Base-by-base conservation (phyloP, 345 rosid genomes). In the Iberis pinnata region DNA sequence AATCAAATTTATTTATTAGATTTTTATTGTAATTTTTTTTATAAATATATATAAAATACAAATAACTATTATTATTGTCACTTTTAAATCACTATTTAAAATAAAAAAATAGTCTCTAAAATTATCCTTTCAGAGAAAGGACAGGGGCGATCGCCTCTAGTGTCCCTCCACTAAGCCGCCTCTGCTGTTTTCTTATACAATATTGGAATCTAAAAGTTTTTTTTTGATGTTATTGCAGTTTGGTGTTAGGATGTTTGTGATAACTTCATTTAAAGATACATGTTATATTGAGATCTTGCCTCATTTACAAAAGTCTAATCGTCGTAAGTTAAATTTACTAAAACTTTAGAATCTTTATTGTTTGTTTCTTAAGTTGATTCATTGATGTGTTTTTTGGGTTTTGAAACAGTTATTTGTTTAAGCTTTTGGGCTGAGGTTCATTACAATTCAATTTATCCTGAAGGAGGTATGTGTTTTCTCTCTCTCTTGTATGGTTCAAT, bases 401-500 rank as follows among this genome's bases (percentile, higher is more conserved):
- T 13, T 62, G 54, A 45, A 31, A 49, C 86, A 84, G 98, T 85
- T 57, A 78, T 92, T 57, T 88, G 69, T 77, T 69, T 81, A 74
- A 92, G 95, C 72, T 92, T 92, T 61, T 92, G 96, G 98, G 96
- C 93, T 3, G 96, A 85, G 67, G 98, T 92, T 69, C 96, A 92
- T 70, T 88, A 92, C 77, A 92, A 92, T 61, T 88, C 98, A 7
- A 81, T 92, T 6, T 85, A 88, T 70, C 89, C 95, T 3, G 84
- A 71, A 75, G 96, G 77, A 84, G 98, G 98, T 82, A 71, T 58
- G 18, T 54, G 14, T 13, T 7, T 7, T 37, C 14, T 13, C 9
- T 6, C 37, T n/a, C 40, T 49, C 18, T 15, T 43, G 12, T 49
- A 27, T 22, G 14, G 29, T 5, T 15, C 32, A 3, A 16, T 22